Evolutionary conservation across 2,329 filamentous ascomycete genomes (phyloP).

Genomic region (Chrysosporium queenslandicum): DNA sequence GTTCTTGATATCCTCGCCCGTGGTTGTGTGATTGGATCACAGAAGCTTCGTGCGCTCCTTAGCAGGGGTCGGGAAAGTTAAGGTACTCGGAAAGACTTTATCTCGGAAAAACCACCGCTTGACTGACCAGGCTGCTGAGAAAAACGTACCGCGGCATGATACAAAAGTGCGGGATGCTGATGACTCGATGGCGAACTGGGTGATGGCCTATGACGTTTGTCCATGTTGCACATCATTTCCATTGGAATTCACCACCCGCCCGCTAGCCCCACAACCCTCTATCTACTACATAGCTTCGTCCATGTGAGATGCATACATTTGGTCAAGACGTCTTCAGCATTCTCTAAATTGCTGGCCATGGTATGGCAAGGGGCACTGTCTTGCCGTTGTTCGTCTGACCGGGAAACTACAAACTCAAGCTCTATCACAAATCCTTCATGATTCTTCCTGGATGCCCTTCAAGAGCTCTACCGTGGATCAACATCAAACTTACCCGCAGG

Average conservation of each 20-base stretch:
- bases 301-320: no score
- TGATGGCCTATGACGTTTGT: neutral
- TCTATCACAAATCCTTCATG: no score
- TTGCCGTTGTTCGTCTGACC: no score
- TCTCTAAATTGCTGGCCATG: neutral
- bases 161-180: neutral
- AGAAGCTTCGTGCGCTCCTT: neutral
- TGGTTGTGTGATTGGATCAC: neutral
- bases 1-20: neutral
- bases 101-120: neutral
- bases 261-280: neutral
- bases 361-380: neutral
- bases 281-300: no score
- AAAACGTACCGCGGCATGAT: neutral
- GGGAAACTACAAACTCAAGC: no score
- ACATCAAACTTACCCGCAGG: neutral
- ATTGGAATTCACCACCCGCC: neutral
- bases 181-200: neutral
- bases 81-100: neutral
- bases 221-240: neutral
- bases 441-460: neutral
- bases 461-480: neutral
- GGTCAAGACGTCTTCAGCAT: no score
- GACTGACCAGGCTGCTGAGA: neutral
- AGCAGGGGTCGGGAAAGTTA: neutral